These are phyloP conservation scores for Phoma sp. DNA, from an alignment of 2,329 filamentous ascomycete genomes.

Conservation along the genomic window DNA sequence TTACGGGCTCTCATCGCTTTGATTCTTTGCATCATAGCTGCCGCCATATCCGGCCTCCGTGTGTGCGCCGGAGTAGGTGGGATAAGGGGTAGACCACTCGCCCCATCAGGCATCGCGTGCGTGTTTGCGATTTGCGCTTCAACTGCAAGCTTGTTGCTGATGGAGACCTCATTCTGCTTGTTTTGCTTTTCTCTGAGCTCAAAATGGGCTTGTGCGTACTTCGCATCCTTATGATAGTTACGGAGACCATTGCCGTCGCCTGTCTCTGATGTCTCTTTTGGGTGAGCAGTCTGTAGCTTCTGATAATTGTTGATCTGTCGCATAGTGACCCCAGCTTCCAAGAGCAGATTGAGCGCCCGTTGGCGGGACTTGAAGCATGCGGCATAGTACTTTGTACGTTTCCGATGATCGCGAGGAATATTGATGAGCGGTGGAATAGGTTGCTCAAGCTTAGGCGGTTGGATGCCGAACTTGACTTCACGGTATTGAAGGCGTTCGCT, in stretches of 20 bases:
- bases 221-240: slow-evolving; percentile 35
- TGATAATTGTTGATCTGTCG: slow-evolving; percentile 39
- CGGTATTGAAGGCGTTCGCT: slow-evolving; percentile 42
- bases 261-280: slow-evolving; percentile 29
- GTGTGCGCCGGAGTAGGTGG: slow-evolving; percentile 25
- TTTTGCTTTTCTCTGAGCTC: slow-evolving; percentile 22
- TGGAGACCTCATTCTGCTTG: slow-evolving; percentile 36
- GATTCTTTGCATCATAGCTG: slow-evolving; percentile 16
- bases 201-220: slow-evolving; percentile 24
- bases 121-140: slow-evolving; percentile 32
- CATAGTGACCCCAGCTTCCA: slow-evolving; percentile 38
- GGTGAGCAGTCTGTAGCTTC: slow-evolving; percentile 26
- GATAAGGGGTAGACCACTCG: slow-evolving; percentile 32
- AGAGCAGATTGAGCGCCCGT: slow-evolving; percentile 36
- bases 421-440: slow-evolving; percentile 41
- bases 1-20: slow-evolving; percentile 1
- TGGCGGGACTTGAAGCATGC: slow-evolving; percentile 43
- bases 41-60: slow-evolving; percentile 12
- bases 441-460: slow-evolving; percentile 30
- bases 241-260: slow-evolving; percentile 27
- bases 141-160: slow-evolving; percentile 32
- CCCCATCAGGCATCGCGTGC: slow-evolving; percentile 9
- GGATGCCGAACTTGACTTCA: slow-evolving; percentile 41
- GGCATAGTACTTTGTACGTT: slow-evolving; percentile 35
- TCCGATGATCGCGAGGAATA: slow-evolving; percentile 29